Evolutionary conservation across 1,284 basidiomycete genomes (phyloP).

Genomic region (Polyporus tsugae): DNA sequence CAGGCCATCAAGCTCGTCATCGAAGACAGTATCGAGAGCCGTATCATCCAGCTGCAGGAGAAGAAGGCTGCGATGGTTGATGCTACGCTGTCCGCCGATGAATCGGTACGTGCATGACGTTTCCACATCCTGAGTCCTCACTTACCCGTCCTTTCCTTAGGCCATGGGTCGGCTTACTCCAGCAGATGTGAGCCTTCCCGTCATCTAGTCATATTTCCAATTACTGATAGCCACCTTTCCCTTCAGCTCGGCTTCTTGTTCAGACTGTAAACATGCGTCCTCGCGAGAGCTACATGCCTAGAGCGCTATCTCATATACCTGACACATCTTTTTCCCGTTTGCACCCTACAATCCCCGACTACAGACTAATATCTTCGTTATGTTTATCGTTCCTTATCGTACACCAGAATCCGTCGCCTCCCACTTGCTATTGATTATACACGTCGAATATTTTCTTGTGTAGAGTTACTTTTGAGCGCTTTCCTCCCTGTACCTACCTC

Average conservation of each 20-base stretch:
- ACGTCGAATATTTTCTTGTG: neutral
- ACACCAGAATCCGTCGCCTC: neutral
- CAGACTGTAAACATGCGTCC: slow-evolving; percentile 52
- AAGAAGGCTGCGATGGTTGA: slow-evolving; percentile 91
- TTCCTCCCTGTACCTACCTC: neutral
- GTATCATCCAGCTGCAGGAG: slow-evolving; percentile 95
- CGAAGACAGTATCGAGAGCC: slow-evolving; percentile 96
- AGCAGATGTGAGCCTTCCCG: slow-evolving; percentile 74
- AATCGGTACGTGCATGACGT: slow-evolving; percentile 57
- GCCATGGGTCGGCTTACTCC: slow-evolving; percentile 92
- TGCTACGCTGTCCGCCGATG: slow-evolving; percentile 80
- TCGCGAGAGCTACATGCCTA: too few species aligned
- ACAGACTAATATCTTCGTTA: slow-evolving; percentile 3
- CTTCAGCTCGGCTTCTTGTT: slow-evolving; percentile 78
- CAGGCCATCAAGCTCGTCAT: slow-evolving; percentile 94
- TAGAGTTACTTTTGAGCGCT: neutral
- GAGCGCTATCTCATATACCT: neutral
- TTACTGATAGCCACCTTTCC: slow-evolving; percentile 19
- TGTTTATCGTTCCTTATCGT: slow-evolving; percentile 8
- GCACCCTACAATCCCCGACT: neutral
- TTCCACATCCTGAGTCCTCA: neutral
- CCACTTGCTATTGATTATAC: neutral
- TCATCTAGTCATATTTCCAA: neutral
- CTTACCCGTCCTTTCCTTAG: slow-evolving; percentile 41
- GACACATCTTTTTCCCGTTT: neutral